Evolutionary conservation across 2,329 filamentous ascomycete genomes (phyloP).

Genomic region (Hymenoscyphus salicellus): DNA sequence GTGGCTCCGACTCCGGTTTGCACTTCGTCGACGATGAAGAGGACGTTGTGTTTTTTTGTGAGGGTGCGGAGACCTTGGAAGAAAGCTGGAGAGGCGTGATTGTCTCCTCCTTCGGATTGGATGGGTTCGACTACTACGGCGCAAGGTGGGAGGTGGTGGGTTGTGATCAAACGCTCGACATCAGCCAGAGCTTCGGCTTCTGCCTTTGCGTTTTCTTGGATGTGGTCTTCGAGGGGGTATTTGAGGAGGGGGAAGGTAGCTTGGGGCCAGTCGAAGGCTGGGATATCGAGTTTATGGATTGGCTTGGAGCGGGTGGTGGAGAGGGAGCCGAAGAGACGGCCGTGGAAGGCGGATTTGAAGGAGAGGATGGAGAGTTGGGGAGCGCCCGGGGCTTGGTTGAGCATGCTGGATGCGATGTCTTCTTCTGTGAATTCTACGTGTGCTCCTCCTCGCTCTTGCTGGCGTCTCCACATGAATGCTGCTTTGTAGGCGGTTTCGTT

Average conservation of each 20-base stretch:
- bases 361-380: slow-evolving; percentile 74
- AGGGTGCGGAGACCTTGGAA: slow-evolving; percentile 72
- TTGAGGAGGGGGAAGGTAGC: slow-evolving; percentile 75
- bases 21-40: slow-evolving; percentile 80
- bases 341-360: slow-evolving; percentile 77
- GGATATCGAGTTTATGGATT: slow-evolving; percentile 83
- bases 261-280: slow-evolving; percentile 84
- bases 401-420: slow-evolving; percentile 66
- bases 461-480: slow-evolving; percentile 77
- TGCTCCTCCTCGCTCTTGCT: slow-evolving; percentile 63
- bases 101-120: slow-evolving; percentile 80
- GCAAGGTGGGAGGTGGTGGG: slow-evolving; percentile 65
- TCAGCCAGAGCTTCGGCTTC: slow-evolving; percentile 71
- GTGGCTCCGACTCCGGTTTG: slow-evolving; percentile 84
- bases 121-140: slow-evolving; percentile 76
- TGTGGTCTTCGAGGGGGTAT: slow-evolving; percentile 71
- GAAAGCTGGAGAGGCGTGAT: slow-evolving; percentile 75
- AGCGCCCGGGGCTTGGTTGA: slow-evolving; percentile 69
- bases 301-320: slow-evolving; percentile 79
- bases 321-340: slow-evolving; percentile 73
- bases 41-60: slow-evolving; percentile 65
- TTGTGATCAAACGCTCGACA: slow-evolving; percentile 67
- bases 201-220: slow-evolving; percentile 66
- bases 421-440: slow-evolving; percentile 67
- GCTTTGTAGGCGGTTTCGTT: slow-evolving; percentile 86